These are phyloP conservation scores for Aspergillus olivimuriae DNA, from an alignment of 495 filamentous ascomycete genomes.

Conservation along the genomic window DNA sequence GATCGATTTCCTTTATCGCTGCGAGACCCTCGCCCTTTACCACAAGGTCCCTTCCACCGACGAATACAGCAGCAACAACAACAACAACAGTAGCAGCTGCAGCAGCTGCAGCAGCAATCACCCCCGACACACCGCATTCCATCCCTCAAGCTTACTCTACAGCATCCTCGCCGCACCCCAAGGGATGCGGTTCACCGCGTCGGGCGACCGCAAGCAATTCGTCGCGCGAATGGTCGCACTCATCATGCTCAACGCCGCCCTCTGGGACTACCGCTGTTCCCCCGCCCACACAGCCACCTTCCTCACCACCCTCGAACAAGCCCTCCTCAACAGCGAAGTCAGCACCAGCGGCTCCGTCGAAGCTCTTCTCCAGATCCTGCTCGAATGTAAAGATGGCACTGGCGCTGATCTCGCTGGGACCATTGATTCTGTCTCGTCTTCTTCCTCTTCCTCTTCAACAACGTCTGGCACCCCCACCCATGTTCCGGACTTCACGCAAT, in stretches of 20 bases:
- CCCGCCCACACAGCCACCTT: slow-evolving; percentile 21
- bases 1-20: slow-evolving; percentile 31
- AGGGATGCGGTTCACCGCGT: slow-evolving; percentile 22
- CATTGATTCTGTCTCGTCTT: background rate
- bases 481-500: slow-evolving; percentile 26
- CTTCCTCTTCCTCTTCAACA: no score
- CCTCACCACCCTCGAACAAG: slow-evolving; percentile 22
- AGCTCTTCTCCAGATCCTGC: slow-evolving; percentile 34
- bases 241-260: slow-evolving; percentile 32
- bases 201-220: slow-evolving; percentile 32
- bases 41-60: no score
- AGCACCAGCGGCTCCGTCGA: slow-evolving; percentile 31
- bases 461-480: background rate
- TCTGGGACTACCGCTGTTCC: slow-evolving; percentile 37
- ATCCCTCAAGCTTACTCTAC: slow-evolving; percentile 18
- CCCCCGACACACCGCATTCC: slow-evolving; percentile 25
- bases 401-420: background rate
- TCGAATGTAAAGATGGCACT: slow-evolving; percentile 28
- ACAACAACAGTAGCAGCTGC: no score
- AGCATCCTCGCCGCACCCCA: slow-evolving; percentile 28
- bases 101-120: no score
- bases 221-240: slow-evolving; percentile 26
- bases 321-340: slow-evolving; percentile 30
- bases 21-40: slow-evolving; percentile 28
- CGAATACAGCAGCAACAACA: no score